A percentile compares a stretch with the other conserved stretches of the same genome.
These are phyloP conservation scores for Apiotrichum sp. DNA, from an alignment of 1,284 basidiomycete genomes.

Conservation along the genomic window DNA sequence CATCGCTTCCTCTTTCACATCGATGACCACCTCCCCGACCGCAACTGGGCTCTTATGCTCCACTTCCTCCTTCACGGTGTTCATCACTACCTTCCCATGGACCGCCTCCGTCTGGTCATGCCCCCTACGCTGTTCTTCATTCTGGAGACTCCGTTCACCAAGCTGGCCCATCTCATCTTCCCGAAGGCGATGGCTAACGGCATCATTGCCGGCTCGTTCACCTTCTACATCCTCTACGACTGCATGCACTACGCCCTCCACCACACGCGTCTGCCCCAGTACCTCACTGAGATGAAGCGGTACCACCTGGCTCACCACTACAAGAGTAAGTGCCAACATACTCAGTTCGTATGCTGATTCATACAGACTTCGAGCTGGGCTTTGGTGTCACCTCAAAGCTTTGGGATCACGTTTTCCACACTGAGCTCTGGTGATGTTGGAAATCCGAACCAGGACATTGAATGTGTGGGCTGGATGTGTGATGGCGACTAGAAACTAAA, in stretches of 20 bases:
- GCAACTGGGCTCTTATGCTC: conserved; percentile 67
- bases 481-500: too few species aligned
- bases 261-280: conserved; percentile 81
- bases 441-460: too few species aligned
- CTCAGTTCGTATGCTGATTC: conserved; percentile 3
- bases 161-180: conserved; percentile 76
- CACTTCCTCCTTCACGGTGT: conserved; percentile 95
- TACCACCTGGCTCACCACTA: conserved; percentile 98
- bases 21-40: conserved; percentile 82
- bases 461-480: too few species aligned
- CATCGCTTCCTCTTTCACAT: conserved; percentile 99
- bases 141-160: conserved; percentile 82
- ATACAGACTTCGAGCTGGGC: conserved; percentile 80
- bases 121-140: conserved; percentile 77
- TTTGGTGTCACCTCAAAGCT: conserved; percentile 93
- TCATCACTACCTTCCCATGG: conserved; percentile 98
- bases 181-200: conserved; percentile 82
- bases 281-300: conserved; percentile 87
- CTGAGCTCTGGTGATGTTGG: conserved; percentile 52
- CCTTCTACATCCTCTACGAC: conserved; percentile 86
- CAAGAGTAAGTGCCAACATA: conserved; percentile 56
- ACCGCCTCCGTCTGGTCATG: conserved; percentile 93
- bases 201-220: conserved; percentile 83
- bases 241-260: conserved; percentile 89
- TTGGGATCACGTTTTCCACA: conserved; percentile 92